Evolutionary conservation across 495 filamentous ascomycete species (phyloP).

Genomic region (Penicillium angulare): DNA sequence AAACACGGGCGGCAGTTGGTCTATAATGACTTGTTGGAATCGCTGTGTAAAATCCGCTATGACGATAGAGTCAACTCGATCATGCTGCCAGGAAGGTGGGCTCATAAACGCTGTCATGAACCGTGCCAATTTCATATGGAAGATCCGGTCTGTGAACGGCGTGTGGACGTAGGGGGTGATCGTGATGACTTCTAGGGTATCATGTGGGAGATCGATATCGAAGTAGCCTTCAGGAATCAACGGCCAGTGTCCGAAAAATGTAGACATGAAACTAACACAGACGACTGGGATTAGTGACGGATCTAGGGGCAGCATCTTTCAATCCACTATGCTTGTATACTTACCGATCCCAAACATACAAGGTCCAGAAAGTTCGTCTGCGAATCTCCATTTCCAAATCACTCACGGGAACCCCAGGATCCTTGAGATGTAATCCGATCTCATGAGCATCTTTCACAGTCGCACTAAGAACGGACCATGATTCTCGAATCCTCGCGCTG

Average conservation of each 20-base stretch:
- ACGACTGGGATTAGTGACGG: background rate
- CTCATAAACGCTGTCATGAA: constrained; percentile 20
- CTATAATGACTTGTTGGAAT: constrained; percentile 16
- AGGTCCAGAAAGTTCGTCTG: constrained; percentile 16
- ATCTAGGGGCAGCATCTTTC: background rate
- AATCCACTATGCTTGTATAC: background rate
- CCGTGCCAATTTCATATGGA: constrained; percentile 15
- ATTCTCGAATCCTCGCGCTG: constrained; percentile 11
- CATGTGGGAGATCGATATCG: constrained; percentile 15
- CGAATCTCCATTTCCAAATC: constrained; percentile 20
- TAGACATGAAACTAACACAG: constrained; percentile 13
- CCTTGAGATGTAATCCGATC: constrained; percentile 15
- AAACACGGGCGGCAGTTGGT: constrained; percentile 12
- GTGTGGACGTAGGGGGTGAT: constrained; percentile 13
- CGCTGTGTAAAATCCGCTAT: constrained; percentile 16
- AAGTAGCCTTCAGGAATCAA: constrained; percentile 22
- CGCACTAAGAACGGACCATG: constrained; percentile 14
- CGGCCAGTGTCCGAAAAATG: constrained; percentile 18
- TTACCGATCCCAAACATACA: constrained; percentile 21
- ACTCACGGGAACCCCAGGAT: constrained; percentile 6
- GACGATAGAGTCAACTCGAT: constrained; percentile 8
- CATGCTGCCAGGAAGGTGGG: constrained; percentile 17
- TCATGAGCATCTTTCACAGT: constrained; percentile 20
- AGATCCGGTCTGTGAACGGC: constrained; percentile 17
- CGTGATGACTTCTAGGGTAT: constrained; percentile 6